A percentile compares a stretch with the other conserved stretches of the same genome.
These are phyloP conservation scores for Leccinellum luteum DNA, from an alignment of 768 basidiomycete genomes.

Conservation along the genomic window DNA sequence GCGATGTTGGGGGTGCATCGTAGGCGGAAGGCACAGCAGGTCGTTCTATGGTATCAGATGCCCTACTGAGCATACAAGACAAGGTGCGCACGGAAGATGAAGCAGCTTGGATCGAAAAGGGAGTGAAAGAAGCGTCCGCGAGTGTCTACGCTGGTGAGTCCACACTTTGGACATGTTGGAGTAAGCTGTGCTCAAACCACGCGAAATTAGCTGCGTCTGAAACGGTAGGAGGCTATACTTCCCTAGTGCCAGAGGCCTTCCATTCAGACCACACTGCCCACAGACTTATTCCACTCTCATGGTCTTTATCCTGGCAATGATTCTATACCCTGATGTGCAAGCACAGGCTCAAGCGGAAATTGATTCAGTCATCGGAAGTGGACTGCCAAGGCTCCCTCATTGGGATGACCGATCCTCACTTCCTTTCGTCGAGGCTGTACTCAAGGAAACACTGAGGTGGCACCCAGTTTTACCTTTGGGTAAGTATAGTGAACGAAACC, in stretches of 20 bases:
- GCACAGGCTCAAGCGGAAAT: constrained; percentile 19
- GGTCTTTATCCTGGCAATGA: constrained; percentile 24
- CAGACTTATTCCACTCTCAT: constrained; percentile 20
- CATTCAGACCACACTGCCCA: constrained; percentile 8
- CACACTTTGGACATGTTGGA: background rate
- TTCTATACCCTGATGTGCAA: constrained; percentile 26
- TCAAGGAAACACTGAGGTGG: constrained; percentile 27
- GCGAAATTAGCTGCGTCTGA: constrained; percentile 21
- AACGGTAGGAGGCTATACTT: constrained; percentile 15
- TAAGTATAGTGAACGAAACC: background rate
- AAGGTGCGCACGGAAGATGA: constrained; percentile 7
- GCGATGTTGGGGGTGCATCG: background rate
- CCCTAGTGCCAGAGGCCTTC: background rate
- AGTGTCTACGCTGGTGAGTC: constrained; percentile 17
- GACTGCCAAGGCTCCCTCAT: constrained; percentile 18
- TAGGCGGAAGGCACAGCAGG: constrained; percentile 22
- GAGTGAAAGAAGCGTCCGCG: constrained; percentile 24
- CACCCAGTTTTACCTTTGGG: constrained; percentile 16
- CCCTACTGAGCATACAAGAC: constrained; percentile 13
- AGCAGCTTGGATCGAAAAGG: constrained; percentile 11
- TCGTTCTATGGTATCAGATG: constrained; percentile 25
- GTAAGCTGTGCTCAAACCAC: constrained; percentile 7
- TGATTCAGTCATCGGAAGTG: constrained; percentile 15
- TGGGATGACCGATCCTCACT: constrained; percentile 21
- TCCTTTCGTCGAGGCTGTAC: constrained; percentile 20